phyloP scores from a whole-genome alignment of 768 basidiomycete species.

The Auricularia sp. region DNA sequence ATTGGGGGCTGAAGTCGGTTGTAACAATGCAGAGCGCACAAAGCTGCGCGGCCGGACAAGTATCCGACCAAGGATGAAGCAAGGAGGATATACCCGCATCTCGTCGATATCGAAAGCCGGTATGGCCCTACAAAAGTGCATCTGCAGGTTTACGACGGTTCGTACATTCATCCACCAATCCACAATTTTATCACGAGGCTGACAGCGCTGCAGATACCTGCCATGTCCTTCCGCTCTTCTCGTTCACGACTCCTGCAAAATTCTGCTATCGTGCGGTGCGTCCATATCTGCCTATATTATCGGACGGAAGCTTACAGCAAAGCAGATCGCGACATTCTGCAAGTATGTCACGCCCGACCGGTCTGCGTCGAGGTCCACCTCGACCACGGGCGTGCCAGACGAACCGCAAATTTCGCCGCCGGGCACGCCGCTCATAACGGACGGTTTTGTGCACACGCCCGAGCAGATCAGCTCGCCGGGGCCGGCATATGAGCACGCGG shows the following conservation, averaged over 20 bases:
- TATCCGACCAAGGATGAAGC: constrained; percentile 54
- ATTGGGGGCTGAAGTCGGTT: no score
- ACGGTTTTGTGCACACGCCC: background rate
- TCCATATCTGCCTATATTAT: background rate
- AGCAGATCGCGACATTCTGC: constrained; percentile 16
- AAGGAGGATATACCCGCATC: constrained; percentile 3
- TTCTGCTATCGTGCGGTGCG: constrained; percentile 53
- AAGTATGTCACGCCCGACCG: constrained; percentile 12
- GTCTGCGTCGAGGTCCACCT: background rate
- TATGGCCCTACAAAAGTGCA: constrained; percentile 51
- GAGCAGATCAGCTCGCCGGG: background rate
- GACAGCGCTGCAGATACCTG: constrained; percentile 27
- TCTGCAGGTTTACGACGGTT: constrained; percentile 86
- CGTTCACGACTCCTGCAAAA: constrained; percentile 55
- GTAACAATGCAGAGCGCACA: constrained; percentile 46
- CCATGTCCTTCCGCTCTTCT: constrained; percentile 66
- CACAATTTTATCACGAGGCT: constrained; percentile 1
- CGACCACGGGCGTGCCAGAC: background rate
- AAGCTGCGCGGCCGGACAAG: constrained; percentile 72
- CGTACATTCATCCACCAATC: constrained; percentile 6
- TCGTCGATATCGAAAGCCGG: background rate
- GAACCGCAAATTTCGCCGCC: background rate
- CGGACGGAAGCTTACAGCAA: background rate
- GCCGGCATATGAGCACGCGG: background rate
- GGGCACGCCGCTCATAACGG: background rate